Conservation (phyloP, 1,139 yeast genomes). For the Nadsonia starkeyi-henricii region DNA sequence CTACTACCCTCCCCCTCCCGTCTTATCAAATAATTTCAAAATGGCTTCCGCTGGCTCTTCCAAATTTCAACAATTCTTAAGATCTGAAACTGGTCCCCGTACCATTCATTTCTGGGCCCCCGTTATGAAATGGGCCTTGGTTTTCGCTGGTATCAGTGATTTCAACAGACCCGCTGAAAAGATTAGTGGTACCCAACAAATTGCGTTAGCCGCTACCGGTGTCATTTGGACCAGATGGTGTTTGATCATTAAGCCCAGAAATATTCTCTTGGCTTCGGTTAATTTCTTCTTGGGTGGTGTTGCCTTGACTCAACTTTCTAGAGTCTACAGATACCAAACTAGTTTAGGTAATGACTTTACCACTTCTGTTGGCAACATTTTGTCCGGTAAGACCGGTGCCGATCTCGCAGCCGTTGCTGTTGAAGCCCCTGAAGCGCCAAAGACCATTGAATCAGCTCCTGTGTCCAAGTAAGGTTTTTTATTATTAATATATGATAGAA, state of each 20-base stretch:
- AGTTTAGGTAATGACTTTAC: constrained; percentile 34
- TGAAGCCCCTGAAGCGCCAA: neutral
- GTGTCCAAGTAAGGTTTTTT: too few species aligned
- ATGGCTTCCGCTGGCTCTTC: constrained; percentile 35
- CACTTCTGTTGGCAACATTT: constrained; percentile 44
- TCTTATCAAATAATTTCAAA: constrained; percentile 5
- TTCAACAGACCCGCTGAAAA: constrained; percentile 82
- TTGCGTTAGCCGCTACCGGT: constrained; percentile 85
- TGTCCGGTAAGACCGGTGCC: constrained; percentile 30
- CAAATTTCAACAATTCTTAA: constrained; percentile 50
- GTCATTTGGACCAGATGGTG: constrained; percentile 98
- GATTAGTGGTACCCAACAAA: constrained; percentile 81
- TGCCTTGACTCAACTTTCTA: constrained; percentile 68
- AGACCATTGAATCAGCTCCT: too few species aligned
- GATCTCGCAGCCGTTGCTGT: neutral
- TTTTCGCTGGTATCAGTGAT: constrained; percentile 81
- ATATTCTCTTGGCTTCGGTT: constrained; percentile 76
- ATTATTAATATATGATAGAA: too few species aligned
- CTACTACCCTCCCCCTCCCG: too few species aligned
- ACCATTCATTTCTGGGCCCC: constrained; percentile 93
- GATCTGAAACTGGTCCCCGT: constrained; percentile 85
- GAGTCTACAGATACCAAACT: constrained; percentile 55
- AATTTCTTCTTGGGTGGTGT: constrained; percentile 87
- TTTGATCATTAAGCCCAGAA: constrained; percentile 80
- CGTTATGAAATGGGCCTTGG: constrained; percentile 68